Evolutionary conservation across 768 basidiomycete species (phyloP), one percentile per base, ranked within the genome.

Genomic region (Hydnum rufescens): DNA sequence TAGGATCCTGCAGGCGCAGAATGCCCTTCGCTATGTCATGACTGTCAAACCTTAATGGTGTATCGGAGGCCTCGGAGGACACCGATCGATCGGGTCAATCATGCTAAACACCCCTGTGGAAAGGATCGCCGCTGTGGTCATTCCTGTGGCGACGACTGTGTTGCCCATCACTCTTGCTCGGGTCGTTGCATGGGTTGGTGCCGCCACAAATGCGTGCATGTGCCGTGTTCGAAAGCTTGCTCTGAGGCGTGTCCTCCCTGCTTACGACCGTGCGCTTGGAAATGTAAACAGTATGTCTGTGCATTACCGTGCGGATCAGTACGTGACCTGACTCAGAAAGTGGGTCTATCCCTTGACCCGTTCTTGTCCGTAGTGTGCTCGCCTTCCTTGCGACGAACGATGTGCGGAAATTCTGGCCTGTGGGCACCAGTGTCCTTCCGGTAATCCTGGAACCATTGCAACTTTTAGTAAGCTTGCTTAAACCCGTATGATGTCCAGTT

Each of bases 291-390:
- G 57, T 56, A 68, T 28, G 53, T 49, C 1, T 82, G 81, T 54
- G 72, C 73, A 3, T 70, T 82, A 4, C 72, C 78, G 0, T 82
- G 81, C 58, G 78, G 80, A 13, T 78, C 79, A 3, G 80, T 80
- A 53, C 65, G 78, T 67, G 6, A 28, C 1, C 29, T 32, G 5
- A 1, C 22, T 19, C 49, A 23, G 2, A 5, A 18, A 5, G 30
- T n/a, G 34, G 5, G 1, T 23, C 19, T 49, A 23, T 2, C 5
- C n/a, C 4, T 30, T n/a, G n/a, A n/a, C n/a, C n/a, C n/a, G n/a
- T n/a, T n/a, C n/a, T n/a, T n/a, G n/a, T n/a, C n/a, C n/a, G n/a
- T n/a, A 78, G 22, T 84, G 82, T 60, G 66, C 73, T 2, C 70
- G 79, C 3, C 60, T 80, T 1, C 81, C 81, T 2, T 82, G 80